Base-by-base conservation (phyloP, 495 filamentous ascomycete species). In the Aspergillus nanangensis region DNA sequence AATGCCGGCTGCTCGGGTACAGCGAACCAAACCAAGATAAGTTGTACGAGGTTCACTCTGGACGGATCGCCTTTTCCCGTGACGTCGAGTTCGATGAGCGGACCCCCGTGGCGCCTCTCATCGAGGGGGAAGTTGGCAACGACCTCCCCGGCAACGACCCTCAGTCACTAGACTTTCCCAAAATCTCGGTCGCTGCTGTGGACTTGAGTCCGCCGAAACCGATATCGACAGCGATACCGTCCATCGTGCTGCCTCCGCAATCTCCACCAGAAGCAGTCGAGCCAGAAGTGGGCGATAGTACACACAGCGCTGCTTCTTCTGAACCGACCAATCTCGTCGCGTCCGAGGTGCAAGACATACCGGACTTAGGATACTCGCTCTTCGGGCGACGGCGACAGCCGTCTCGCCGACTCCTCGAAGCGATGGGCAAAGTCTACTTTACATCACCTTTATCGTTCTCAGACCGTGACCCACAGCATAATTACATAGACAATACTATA, bases 371-470 rank as follows among this genome's bases (percentile, higher is more conserved):
- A 11, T 38, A 38, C 36, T 38, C 36, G 19, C 36, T 38, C 36
- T 38, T 3, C 19, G 36, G 36, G 36, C 19, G 36, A 2, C 19
- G 36, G 20, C 19, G 36, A 10, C 19, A 38, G 36, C 36, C 36
- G 36, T 38, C 36, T 21, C 36, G 19, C 13, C 36, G 36, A 38
- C 36, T 38, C 36, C 36, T 38, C 19, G 36, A 38, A 38, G 36
- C 19, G 19, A 38, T 38, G 8, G 36, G 36, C 19, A 38, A 38
- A 8, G 36, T 38, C 10, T 38, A 38, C 36, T 38, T 38, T 11
- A 38, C 19, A 38, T 38, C 15, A 11, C 19, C 36, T n/a, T 11
- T 38, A 20, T 38, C 36, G 2, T 38, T 18, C 36, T 38, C 18
- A 38, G 36, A 11, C 36, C 10, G 19, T 38, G 36, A 38, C 36